Base-by-base conservation (phyloP, 208 protist species). In the Leptomonas pyrrhocoris region DNA sequence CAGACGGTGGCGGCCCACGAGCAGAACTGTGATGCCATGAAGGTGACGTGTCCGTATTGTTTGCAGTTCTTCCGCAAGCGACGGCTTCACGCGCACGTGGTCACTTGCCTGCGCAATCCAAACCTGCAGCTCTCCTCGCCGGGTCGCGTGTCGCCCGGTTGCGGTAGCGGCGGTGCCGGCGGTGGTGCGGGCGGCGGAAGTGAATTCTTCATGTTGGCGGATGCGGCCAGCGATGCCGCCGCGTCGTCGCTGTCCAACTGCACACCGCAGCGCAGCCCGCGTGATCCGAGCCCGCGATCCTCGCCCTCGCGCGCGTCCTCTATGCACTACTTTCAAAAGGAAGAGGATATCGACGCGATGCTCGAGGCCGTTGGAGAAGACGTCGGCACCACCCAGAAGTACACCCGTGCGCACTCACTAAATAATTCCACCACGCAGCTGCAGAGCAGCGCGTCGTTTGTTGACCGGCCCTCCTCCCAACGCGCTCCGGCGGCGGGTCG, bases 11-110 rank as follows among this genome's bases (percentile, higher is more conserved):
- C 63, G 1, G 68, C 79, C 2, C 89, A 94, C 54, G 89, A 92
- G 73, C 69, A 73, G 51, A 74, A 38, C 42, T 94, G 89, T 66
- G 84, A 90, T 18, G 73, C 80, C 43, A 88, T 85, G 84, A 85
- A 80, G 54, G 63, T 94, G 11, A 74, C 81, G 0, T 94, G 89
- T 56, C 43, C 68, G 0, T 77, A 72, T 51, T 94, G 89, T 58
- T 71, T 90, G 50, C 75, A 84, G 66, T 88, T 86, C 45, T 62
- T 94, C 21, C 64, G 83, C 4, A 81, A 79, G 57, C 73, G 62
- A 23, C 51, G 70, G 11, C 48, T 88, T 7, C 85, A 91, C 42
- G 58, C 54, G 15, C 85, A 92, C 66, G 23, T 69, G 31, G 27
- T 71, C 45, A 62, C 45, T 38, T 94, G 89, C 57, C 43, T 68